Evolutionary conservation across 257 asterid genomes (phyloP).

Genomic region (Petunia axillaris): DNA sequence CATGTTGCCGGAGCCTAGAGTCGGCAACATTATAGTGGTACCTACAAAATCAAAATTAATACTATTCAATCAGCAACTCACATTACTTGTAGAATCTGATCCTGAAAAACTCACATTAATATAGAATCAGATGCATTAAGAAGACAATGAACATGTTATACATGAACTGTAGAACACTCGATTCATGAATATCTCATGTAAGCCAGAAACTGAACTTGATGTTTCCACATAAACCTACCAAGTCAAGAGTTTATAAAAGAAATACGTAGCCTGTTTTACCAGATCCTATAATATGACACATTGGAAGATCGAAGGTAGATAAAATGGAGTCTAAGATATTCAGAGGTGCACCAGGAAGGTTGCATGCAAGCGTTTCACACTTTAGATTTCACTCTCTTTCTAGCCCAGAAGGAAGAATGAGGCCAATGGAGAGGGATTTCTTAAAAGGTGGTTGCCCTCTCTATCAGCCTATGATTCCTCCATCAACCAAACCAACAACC

Average conservation of each 20-base stretch:
- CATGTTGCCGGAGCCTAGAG: slow-evolving; percentile 78
- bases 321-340: neutral
- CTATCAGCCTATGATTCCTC: no score
- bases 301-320: neutral
- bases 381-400: neutral
- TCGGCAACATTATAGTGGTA: slow-evolving; percentile 89
- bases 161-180: neutral
- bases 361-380: neutral
- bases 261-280: neutral
- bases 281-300: neutral
- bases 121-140: slow-evolving; percentile 15
- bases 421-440: no score
- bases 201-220: neutral
- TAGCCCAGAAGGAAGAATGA: no score
- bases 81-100: neutral
- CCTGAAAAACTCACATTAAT: neutral
- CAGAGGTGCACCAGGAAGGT: slow-evolving; percentile 13
- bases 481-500: no score
- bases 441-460: no score
- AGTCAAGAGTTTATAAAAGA: slow-evolving; percentile 16
- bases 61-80: slow-evolving; percentile 1
- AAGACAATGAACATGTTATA: slow-evolving; percentile 6
- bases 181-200: neutral
- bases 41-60: slow-evolving; percentile 40
- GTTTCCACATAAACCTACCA: neutral